These are phyloP conservation scores for Eucalyptus leucophloia DNA, from an alignment of 345 rosid species.

Conservation along the genomic window DNA sequence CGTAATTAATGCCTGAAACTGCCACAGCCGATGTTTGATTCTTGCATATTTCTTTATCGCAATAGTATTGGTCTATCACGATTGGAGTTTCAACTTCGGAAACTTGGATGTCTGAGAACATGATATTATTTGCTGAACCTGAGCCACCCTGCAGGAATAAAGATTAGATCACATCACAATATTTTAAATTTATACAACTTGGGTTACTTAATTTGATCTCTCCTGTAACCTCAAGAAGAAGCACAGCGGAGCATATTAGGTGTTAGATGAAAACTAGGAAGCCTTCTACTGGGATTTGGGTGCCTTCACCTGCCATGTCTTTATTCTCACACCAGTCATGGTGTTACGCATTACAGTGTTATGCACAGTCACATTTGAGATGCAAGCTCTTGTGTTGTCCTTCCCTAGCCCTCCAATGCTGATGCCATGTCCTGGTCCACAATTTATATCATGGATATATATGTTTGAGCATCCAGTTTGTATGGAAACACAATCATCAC, in stretches of 20 bases:
- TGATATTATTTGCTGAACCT: conserved; percentile 53
- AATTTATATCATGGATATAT: conserved; percentile 45
- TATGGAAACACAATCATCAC: conserved; percentile 82
- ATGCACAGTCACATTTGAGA: conserved; percentile 67
- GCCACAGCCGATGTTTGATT: conserved; percentile 70
- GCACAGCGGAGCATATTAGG: not conserved
- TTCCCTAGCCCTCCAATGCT: conserved; percentile 83
- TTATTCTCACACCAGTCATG: conserved; percentile 61
- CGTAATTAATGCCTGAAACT: conserved; percentile 46
- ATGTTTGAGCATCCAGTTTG: conserved; percentile 81
- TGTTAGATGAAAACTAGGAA: not conserved
- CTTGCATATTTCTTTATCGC: conserved; percentile 41
- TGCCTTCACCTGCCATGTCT: conserved; percentile 77
- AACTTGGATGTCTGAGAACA: conserved; percentile 74
- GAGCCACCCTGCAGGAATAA: conserved; percentile 60
- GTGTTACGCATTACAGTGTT: conserved; percentile 45
- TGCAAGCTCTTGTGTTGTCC: conserved; percentile 53
- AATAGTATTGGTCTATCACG: conserved; percentile 78
- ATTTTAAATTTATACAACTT: not conserved
- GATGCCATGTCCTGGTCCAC: conserved; percentile 91
- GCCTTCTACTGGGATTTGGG: not conserved
- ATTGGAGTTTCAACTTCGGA: conserved; percentile 55
- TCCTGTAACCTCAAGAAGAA: not conserved
- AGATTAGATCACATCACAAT: not conserved
- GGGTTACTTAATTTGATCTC: not conserved